Percentiles rank a stretch among this genome's conserved stretches.
phyloP scores from a whole-genome alignment of 257 asterid species.

The Rauvolfia tetraphylla region DNA sequence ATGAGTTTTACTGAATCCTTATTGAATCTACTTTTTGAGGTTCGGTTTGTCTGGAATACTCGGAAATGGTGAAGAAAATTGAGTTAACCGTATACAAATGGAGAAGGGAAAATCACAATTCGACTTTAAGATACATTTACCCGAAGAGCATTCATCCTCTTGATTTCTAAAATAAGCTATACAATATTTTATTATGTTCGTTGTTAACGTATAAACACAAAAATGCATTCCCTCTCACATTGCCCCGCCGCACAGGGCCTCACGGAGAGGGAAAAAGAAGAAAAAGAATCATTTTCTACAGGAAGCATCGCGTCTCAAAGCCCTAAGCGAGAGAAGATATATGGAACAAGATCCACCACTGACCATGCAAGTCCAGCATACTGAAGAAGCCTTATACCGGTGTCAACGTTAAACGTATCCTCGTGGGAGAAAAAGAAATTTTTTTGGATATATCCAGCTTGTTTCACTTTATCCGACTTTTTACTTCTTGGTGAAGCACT shows the following conservation, averaged over 20 bases:
- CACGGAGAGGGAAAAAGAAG: slow-evolving; percentile 3
- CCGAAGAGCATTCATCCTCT: background rate
- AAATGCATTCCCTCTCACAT: slow-evolving; percentile 7
- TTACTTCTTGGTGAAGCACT: slow-evolving; percentile 35
- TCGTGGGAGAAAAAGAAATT: slow-evolving; percentile 55
- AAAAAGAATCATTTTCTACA: slow-evolving; percentile 2
- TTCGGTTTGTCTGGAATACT: background rate
- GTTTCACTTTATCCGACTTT: slow-evolving; percentile 51
- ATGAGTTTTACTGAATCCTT: background rate
- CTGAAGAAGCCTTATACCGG: slow-evolving; percentile 93
- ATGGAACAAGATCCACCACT: slow-evolving; percentile 94
- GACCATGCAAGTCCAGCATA: slow-evolving; percentile 97
- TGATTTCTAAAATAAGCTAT: background rate
- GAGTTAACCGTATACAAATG: background rate
- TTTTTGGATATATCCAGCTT: slow-evolving; percentile 63
- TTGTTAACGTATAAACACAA: slow-evolving; percentile 8
- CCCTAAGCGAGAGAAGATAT: slow-evolving; percentile 53
- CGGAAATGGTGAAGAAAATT: too few relatives aligned
- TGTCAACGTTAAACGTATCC: slow-evolving; percentile 72
- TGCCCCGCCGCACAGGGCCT: background rate
- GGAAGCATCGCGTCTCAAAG: slow-evolving; percentile 41
- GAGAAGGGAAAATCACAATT: background rate
- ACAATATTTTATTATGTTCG: background rate
- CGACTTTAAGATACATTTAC: too few relatives aligned
- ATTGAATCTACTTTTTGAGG: background rate